These are phyloP conservation scores for Pholiota conissans DNA, from an alignment of 768 basidiomycete genomes.

Conservation along the genomic window DNA sequence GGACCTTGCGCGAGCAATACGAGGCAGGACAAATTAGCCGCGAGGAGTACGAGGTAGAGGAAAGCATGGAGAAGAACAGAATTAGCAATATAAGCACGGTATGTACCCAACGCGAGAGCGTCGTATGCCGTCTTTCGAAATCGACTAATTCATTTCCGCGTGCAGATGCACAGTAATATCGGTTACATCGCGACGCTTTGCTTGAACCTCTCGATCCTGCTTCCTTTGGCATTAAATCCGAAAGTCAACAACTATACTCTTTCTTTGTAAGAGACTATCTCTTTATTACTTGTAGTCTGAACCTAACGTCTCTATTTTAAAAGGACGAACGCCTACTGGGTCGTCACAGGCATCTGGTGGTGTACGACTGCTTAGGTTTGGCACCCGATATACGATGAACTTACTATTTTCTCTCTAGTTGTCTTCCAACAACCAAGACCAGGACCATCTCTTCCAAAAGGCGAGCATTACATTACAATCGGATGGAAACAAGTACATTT, in stretches of 20 bases:
- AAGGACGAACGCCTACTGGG: constrained; percentile 76
- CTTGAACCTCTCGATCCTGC: constrained; percentile 68
- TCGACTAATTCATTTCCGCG: no score
- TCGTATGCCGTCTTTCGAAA: no score
- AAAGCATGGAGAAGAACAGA: constrained; percentile 80
- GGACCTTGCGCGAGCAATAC: constrained; percentile 51
- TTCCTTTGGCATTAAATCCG: constrained; percentile 59
- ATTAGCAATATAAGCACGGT: constrained; percentile 87
- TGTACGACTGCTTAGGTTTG: constrained; percentile 44
- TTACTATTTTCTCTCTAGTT: constrained; percentile 40
- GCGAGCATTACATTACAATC: constrained; percentile 74
- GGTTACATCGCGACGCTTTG: constrained; percentile 68
- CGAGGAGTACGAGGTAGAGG: constrained; percentile 71
- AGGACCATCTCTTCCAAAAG: constrained; percentile 76
- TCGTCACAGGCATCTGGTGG: constrained; percentile 85
- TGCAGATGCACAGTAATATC: constrained; percentile 72
- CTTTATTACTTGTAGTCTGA: not conserved
- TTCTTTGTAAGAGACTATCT: constrained; percentile 50
- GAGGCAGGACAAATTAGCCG: constrained; percentile 57
- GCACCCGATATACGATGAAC: not conserved
- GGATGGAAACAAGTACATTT: constrained; percentile 80
- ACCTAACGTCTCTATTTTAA: not conserved
- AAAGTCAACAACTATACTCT: constrained; percentile 76
- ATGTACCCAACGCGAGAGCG: constrained; percentile 14
- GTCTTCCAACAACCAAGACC: constrained; percentile 85